Percentiles rank a stretch among this genome's conserved stretches.
Conservation (phyloP, 163 green algal genomes). For the Chlorella variabilis region DNA sequence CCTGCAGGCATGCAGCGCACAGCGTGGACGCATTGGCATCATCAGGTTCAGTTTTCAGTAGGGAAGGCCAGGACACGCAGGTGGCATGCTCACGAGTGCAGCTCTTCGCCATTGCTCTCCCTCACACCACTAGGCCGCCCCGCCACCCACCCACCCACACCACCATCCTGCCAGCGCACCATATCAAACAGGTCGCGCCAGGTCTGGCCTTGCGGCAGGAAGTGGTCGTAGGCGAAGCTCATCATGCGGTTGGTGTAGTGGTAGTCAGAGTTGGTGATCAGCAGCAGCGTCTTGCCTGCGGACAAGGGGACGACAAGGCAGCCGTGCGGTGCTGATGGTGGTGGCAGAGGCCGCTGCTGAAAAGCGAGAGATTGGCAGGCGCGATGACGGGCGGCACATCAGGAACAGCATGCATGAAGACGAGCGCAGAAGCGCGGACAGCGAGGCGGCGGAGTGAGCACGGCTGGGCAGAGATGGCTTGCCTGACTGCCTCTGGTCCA, state of each 20-base stretch:
- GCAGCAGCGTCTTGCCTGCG: conserved; percentile 83
- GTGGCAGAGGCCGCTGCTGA: too few relatives aligned
- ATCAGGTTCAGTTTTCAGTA: too few relatives aligned
- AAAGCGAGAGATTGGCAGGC: too few relatives aligned
- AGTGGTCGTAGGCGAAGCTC: conserved; percentile 82
- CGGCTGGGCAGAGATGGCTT: neutral
- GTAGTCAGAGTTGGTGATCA: conserved; percentile 89
- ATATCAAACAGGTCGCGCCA: conserved; percentile 96
- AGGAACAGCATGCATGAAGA: too few relatives aligned
- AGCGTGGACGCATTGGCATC: too few relatives aligned
- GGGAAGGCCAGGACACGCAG: neutral
- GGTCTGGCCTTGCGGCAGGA: conserved; percentile 81
- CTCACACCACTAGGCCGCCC: too few relatives aligned
- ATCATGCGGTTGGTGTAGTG: conserved; percentile 69
- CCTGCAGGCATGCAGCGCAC: conserved; percentile 44
- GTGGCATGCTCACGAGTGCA: too few relatives aligned
- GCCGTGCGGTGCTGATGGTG: neutral
- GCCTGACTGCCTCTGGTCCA: conserved; percentile 86
- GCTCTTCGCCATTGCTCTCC: too few relatives aligned
- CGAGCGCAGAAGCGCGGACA: too few relatives aligned
- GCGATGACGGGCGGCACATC: too few relatives aligned
- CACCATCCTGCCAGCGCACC: conserved; percentile 56
- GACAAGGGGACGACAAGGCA: neutral
- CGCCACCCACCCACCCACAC: too few relatives aligned
- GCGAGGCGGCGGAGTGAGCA: too few relatives aligned